Evolutionary conservation across 2,329 filamentous ascomycete species (phyloP), one percentile per base, ranked within the genome.

Genomic region (Exophiala oligosperma): DNA sequence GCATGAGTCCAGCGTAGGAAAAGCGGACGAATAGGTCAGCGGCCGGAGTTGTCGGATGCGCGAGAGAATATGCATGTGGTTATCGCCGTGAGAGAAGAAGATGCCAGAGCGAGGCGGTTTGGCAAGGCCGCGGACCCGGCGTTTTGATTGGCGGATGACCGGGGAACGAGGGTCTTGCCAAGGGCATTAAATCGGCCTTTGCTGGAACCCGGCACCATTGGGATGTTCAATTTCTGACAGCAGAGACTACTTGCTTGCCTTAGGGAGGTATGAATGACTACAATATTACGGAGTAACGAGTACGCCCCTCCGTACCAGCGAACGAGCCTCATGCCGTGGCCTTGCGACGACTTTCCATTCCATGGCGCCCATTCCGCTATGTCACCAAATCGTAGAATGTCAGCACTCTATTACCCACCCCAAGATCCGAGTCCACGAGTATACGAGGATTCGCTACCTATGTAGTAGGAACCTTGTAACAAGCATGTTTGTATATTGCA

Each of bases 1-100:
- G 41, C 55, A 52, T 26, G 28, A 49, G 43, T 21, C 41, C 29
- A 24, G 26, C 44, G 46, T 37, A 37, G 23, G 4, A 44, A 37
- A 28, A 44, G 32, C 55, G 52, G 44, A 55, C 41, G 49, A 58
- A 55, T 57, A 52, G 59, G 52, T 59, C 52, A 59, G 55, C 38
- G 56, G 55, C 55, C 61, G 61, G 61, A 63, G 54, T 61, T 58
- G 52, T 63, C 61, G 61, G 61, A 63, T 61, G 60, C 60, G 57
- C 50, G 38, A 57, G 48, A 48, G 41, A 29, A 49, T 41, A 52
- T 57, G 56, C 59, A 62, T 62, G 59, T 62, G 59, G 52, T 46
- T 58, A 49, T 58, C 56, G 56, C 56, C 50, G 56, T 49, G 50
- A 21, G n/a, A 24, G 50, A 41, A 8, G 24, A 49, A 28, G 32